Percentiles rank a stretch among this genome's conserved stretches.
Evolutionary conservation across 495 filamentous ascomycete genomes (phyloP).

Genomic region (Hyaloscypha finlandica): DNA sequence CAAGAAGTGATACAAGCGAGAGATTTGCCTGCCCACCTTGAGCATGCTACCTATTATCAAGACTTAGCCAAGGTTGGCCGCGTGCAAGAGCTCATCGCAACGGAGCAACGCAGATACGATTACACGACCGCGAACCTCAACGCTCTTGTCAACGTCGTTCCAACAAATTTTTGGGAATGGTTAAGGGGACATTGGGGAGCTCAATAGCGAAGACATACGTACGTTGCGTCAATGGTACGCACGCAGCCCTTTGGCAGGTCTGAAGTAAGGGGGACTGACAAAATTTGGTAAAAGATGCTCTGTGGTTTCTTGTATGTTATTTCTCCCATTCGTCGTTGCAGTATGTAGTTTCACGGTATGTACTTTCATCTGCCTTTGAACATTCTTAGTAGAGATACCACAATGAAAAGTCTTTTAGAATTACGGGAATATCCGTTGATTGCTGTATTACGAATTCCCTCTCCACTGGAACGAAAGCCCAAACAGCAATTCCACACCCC

Average conservation of each 20-base stretch:
- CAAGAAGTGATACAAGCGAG: slow-evolving; percentile 26
- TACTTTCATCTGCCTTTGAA: neutral
- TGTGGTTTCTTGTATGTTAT: neutral
- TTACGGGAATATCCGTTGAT: neutral
- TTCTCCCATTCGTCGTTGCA: neutral
- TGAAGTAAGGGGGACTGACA: neutral
- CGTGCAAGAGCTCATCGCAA: slow-evolving; percentile 47
- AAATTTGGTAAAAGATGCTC: neutral
- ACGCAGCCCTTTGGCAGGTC: neutral
- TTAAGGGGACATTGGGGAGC: slow-evolving; percentile 36
- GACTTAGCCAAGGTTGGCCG: slow-evolving; percentile 25
- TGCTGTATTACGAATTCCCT: neutral
- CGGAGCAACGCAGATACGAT: slow-evolving; percentile 49
- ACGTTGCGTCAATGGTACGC: neutral
- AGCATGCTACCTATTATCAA: slow-evolving; percentile 27
- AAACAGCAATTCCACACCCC: neutral
- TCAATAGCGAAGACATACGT: neutral
- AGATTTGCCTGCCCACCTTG: slow-evolving; percentile 25
- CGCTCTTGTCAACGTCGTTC: slow-evolving; percentile 38
- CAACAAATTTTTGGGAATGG: slow-evolving; percentile 48
- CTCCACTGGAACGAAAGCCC: neutral
- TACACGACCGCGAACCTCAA: slow-evolving; percentile 47
- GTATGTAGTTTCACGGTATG: neutral
- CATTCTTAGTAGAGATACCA: neutral
- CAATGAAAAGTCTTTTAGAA: neutral